Conservation (phyloP, 2,329 filamentous ascomycete genomes). For the Clonostachys chloroleuca region DNA sequence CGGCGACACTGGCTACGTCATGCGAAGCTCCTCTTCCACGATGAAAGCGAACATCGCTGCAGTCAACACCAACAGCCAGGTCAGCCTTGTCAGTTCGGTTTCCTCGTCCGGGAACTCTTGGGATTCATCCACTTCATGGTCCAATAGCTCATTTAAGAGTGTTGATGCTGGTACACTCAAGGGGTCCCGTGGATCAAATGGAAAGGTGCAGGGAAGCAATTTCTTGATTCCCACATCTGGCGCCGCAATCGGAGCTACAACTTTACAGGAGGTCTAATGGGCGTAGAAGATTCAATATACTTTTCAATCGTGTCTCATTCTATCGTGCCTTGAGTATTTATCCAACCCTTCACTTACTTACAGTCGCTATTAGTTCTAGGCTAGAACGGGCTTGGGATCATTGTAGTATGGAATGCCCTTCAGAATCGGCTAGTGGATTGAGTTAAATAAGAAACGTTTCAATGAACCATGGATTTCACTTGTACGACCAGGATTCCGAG, state of each 20-base stretch:
- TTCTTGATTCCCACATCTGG: conserved; percentile 31
- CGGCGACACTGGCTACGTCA: conserved; percentile 30
- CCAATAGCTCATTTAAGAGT: conserved; percentile 30
- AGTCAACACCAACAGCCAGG: conserved; percentile 19
- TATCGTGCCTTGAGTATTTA: too few species aligned
- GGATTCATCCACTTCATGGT: conserved; percentile 29
- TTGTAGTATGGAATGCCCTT: too few species aligned
- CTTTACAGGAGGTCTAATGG: neutral
- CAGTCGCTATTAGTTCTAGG: too few species aligned
- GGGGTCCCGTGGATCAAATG: conserved; percentile 24
- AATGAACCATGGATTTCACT: too few species aligned
- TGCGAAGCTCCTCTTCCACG: conserved; percentile 25
- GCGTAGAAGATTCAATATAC: too few species aligned
- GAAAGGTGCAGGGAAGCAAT: conserved; percentile 28
- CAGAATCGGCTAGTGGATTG: too few species aligned
- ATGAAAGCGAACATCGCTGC: conserved; percentile 32
- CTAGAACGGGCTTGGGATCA: too few species aligned
- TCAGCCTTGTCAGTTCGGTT: conserved; percentile 12
- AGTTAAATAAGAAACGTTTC: too few species aligned
- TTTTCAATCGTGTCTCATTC: too few species aligned
- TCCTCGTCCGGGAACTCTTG: conserved; percentile 31
- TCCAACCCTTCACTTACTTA: too few species aligned
- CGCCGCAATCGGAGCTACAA: conserved; percentile 28
- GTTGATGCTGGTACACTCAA: conserved; percentile 23
- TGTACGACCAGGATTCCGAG: too few species aligned